Evolutionary conservation across 345 rosid genomes (phyloP).

Genomic region (Melaleuca alternifolia): DNA sequence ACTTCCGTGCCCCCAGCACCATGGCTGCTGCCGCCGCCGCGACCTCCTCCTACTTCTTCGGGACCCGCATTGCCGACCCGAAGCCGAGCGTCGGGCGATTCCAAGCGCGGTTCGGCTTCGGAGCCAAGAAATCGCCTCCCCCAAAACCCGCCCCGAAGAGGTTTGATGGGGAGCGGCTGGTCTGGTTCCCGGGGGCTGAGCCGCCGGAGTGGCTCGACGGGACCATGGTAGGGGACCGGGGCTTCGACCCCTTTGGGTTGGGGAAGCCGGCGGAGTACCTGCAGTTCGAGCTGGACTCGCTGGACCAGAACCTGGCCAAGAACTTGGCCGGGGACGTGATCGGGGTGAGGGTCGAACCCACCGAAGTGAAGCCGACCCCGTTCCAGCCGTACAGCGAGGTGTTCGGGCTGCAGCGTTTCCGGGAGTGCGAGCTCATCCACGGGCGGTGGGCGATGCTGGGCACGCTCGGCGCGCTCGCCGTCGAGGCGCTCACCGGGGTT

Average conservation of each 20-base stretch:
- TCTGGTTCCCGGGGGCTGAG: slow-evolving; percentile 65
- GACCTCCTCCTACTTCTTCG: slow-evolving; percentile 43
- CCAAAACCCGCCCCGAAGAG: slow-evolving; percentile 15
- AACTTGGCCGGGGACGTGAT: slow-evolving; percentile 60
- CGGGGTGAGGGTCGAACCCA: slow-evolving; percentile 33
- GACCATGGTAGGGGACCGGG: slow-evolving; percentile 72
- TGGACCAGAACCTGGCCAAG: slow-evolving; percentile 91
- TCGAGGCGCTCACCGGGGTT: slow-evolving; percentile 65
- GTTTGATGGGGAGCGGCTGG: slow-evolving; percentile 27
- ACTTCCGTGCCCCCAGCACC: not conserved
- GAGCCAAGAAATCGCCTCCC: slow-evolving; percentile 27
- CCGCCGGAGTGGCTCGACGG: slow-evolving; percentile 83
- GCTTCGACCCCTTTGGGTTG: slow-evolving; percentile 81
- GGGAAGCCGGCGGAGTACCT: slow-evolving; percentile 87
- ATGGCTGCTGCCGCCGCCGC: slow-evolving; percentile 29
- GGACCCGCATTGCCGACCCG: slow-evolving; percentile 24
- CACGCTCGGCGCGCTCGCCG: slow-evolving; percentile 52
- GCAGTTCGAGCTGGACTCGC: slow-evolving; percentile 66
- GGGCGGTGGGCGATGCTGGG: slow-evolving; percentile 96
- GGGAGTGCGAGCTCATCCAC: slow-evolving; percentile 92
- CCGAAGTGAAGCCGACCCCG: slow-evolving; percentile 65
- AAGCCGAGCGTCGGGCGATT: slow-evolving; percentile 18
- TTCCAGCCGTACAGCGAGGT: slow-evolving; percentile 85
- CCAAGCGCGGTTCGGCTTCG: slow-evolving; percentile 51
- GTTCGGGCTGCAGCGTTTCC: slow-evolving; percentile 71